phyloP scores from a whole-genome alignment of 108 stramenopile species.

The Pseudonitzschia multistriata region DNA sequence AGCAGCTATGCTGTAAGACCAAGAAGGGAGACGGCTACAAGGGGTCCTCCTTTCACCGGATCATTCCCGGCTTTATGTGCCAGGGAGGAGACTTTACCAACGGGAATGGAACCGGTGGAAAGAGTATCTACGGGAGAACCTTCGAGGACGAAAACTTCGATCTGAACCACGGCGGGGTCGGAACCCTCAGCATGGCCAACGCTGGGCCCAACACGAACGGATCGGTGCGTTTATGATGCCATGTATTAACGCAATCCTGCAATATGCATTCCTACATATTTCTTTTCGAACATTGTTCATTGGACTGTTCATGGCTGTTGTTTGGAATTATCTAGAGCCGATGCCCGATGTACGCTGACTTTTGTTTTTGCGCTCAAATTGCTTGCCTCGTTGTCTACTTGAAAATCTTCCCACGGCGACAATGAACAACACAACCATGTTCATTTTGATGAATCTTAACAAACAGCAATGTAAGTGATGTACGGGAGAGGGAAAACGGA shows the following conservation, averaged over 20 bases:
- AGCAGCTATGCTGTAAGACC: slow-evolving; percentile 51
- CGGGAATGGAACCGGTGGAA: slow-evolving; percentile 60
- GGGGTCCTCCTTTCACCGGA: slow-evolving; percentile 84
- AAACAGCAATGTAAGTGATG: slow-evolving; percentile 4
- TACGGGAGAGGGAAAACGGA: too few relatives aligned
- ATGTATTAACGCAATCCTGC: background rate
- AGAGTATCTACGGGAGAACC: slow-evolving; percentile 86
- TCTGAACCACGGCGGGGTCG: slow-evolving; percentile 71
- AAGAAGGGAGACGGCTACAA: slow-evolving; percentile 87
- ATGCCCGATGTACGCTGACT: background rate
- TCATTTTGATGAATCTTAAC: background rate
- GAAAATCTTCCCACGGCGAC: too few relatives aligned
- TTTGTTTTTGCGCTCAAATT: background rate
- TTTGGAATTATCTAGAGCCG: background rate
- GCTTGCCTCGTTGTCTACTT: too few relatives aligned
- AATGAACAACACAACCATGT: too few relatives aligned
- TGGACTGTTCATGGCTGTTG: too few relatives aligned
- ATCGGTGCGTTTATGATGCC: slow-evolving; percentile 17
- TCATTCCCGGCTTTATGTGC: slow-evolving; percentile 82
- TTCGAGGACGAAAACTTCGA: slow-evolving; percentile 91
- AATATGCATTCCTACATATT: background rate
- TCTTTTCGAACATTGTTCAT: background rate
- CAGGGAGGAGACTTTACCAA: slow-evolving; percentile 86
- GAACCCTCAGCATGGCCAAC: slow-evolving; percentile 67
- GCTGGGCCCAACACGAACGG: slow-evolving; percentile 94